A percentile compares a stretch with the other conserved stretches of the same genome.
phyloP scores from a whole-genome alignment of 805 yeast genomes.

The Barnettozyma siamensis region DNA sequence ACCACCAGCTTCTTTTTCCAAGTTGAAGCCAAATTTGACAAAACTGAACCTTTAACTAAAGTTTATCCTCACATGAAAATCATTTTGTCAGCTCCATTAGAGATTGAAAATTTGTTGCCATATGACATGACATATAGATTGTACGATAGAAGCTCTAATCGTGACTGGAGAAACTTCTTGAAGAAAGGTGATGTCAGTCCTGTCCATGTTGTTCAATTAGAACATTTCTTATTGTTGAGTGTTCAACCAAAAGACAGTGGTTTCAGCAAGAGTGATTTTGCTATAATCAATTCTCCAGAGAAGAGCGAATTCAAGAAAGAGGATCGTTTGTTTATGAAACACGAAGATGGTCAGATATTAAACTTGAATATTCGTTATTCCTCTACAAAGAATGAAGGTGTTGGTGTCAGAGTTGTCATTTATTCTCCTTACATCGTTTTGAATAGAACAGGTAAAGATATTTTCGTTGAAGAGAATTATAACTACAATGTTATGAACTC shows the following conservation, averaged over 20 bases:
- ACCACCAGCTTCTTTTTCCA: constrained; percentile 59
- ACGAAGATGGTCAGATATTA: constrained; percentile 62
- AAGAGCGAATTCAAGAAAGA: constrained; percentile 55
- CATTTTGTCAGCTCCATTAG: constrained; percentile 77
- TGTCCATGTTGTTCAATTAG: constrained; percentile 74
- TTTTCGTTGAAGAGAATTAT: constrained; percentile 48
- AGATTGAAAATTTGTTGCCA: constrained; percentile 80
- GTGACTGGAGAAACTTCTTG: constrained; percentile 60
- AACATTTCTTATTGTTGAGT: constrained; percentile 64
- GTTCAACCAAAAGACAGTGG: constrained; percentile 60
- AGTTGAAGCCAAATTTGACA: constrained; percentile 59
- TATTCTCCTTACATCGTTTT: constrained; percentile 81
- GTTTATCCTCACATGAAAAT: constrained; percentile 83
- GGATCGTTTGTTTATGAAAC: constrained; percentile 41
- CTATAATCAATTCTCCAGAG: constrained; percentile 55
- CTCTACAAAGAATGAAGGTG: constrained; percentile 40
- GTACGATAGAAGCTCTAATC: constrained; percentile 65
- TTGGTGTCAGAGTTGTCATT: constrained; percentile 62
- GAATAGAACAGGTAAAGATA: constrained; percentile 68
- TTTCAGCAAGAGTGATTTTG: constrained; percentile 62
- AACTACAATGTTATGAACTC: constrained; percentile 53
- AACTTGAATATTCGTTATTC: constrained; percentile 61
- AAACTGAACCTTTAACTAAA: constrained; percentile 62
- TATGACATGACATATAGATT: constrained; percentile 70
- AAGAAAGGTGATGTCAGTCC: constrained; percentile 61